phyloP scores from a whole-genome alignment of 768 basidiomycete genomes.

The Trametes cubensis region DNA sequence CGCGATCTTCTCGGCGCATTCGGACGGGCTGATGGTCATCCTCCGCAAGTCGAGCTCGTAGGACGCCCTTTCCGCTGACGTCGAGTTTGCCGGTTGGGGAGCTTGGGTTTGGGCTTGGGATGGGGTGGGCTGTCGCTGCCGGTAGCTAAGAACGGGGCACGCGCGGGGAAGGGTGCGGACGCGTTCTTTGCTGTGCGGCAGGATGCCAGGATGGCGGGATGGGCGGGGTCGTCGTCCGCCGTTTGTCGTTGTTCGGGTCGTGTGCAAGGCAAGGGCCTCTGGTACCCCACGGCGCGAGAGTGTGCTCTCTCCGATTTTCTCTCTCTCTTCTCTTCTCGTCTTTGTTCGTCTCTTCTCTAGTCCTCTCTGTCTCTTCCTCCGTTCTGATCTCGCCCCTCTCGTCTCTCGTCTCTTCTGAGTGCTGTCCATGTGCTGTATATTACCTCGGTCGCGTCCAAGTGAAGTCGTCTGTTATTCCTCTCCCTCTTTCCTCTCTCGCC shows the following conservation, averaged over 20 bases:
- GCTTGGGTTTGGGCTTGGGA: background rate
- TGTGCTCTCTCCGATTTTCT: background rate
- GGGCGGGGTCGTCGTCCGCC: background rate
- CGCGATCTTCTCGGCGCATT: conserved; percentile 84
- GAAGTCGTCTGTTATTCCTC: background rate
- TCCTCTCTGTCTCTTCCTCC: too few species aligned
- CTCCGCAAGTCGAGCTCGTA: conserved; percentile 44
- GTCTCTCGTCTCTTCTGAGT: background rate
- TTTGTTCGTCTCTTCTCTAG: too few species aligned
- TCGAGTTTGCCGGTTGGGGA: background rate
- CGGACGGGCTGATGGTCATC: conserved; percentile 82
- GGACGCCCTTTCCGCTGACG: background rate
- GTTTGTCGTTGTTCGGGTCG: background rate
- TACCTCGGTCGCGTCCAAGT: background rate
- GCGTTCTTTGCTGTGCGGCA: conserved; percentile 1
- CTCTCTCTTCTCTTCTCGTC: background rate
- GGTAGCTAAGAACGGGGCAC: background rate
- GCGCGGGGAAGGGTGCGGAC: background rate
- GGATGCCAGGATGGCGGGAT: background rate
- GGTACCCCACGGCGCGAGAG: too few species aligned
- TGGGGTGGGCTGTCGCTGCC: conserved; percentile 6
- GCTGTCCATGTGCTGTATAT: background rate
- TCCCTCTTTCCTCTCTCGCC: background rate
- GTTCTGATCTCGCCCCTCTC: too few species aligned
- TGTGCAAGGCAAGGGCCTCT: too few species aligned